These are phyloP conservation scores for Monosporascus sp. DNA, from an alignment of 2,329 filamentous ascomycete genomes.

Conservation along the genomic window DNA sequence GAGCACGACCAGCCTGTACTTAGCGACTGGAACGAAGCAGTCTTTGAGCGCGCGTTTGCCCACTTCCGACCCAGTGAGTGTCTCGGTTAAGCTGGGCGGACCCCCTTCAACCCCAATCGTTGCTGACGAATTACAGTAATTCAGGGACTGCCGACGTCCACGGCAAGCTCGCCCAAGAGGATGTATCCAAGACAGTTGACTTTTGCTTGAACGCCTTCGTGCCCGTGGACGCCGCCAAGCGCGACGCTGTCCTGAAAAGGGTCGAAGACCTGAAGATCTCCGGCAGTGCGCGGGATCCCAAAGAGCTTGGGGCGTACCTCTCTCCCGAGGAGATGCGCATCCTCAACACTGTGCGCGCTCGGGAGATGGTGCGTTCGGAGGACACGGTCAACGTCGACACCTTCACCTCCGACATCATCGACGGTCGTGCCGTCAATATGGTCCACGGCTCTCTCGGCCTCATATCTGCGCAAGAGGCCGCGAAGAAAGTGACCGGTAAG, in stretches of 20 bases:
- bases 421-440: slow-evolving; percentile 6
- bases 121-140: slow-evolving; percentile 25
- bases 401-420: slow-evolving; percentile 9
- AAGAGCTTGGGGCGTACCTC: slow-evolving; percentile 3
- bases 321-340: slow-evolving; percentile 5
- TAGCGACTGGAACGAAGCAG: slow-evolving; percentile 35
- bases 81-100: not conserved
- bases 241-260: slow-evolving; percentile 5
- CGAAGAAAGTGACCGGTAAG: too few relatives aligned
- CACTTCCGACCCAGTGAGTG: slow-evolving; percentile 34
- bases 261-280: slow-evolving; percentile 3
- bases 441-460: slow-evolving; percentile 8
- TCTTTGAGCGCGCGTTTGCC: slow-evolving; percentile 39
- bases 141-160: slow-evolving; percentile 22
- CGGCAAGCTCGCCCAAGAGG: slow-evolving; percentile 4
- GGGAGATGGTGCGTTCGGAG: slow-evolving; percentile 7
- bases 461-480: too few relatives aligned
- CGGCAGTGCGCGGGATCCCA: not conserved
- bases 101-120: not conserved
- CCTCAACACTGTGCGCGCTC: slow-evolving; percentile 8
- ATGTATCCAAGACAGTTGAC: slow-evolving; percentile 8
- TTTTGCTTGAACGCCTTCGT: slow-evolving; percentile 10
- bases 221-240: slow-evolving; percentile 5
- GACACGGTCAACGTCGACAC: slow-evolving; percentile 6
- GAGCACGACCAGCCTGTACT: slow-evolving; percentile 33